Conservation (phyloP, 805 yeast species). For the Cyberlindnera mycetangii region DNA sequence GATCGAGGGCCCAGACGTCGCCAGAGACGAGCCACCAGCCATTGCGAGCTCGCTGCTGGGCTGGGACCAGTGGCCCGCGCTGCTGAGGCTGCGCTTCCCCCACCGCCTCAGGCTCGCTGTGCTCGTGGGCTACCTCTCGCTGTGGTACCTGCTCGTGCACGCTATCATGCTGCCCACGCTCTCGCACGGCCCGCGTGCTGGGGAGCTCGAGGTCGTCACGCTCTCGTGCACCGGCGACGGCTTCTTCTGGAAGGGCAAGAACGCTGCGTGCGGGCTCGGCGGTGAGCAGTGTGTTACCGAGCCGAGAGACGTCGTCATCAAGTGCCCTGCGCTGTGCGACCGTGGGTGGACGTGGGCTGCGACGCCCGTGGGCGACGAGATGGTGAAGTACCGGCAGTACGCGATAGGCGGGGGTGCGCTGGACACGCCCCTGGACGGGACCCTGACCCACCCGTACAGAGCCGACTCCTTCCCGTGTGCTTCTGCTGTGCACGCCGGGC, state of each 20-base stretch:
- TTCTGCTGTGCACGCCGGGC: slow-evolving; percentile 85
- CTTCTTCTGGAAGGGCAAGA: slow-evolving; percentile 71
- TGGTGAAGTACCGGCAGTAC: slow-evolving; percentile 67
- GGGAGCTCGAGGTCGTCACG: slow-evolving; percentile 26
- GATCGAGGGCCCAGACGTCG: slow-evolving; percentile 56
- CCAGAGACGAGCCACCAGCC: slow-evolving; percentile 47
- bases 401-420: slow-evolving; percentile 73
- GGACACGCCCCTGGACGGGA: slow-evolving; percentile 24
- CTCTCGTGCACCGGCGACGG: slow-evolving; percentile 47
- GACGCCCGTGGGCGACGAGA: slow-evolving; percentile 66
- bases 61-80: slow-evolving; percentile 44
- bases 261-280: slow-evolving; percentile 70
- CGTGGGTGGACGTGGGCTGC: slow-evolving; percentile 73
- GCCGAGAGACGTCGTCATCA: slow-evolving; percentile 47
- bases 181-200: slow-evolving; percentile 8
- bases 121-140: slow-evolving; percentile 8
- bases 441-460: slow-evolving; percentile 62
- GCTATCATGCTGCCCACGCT: slow-evolving; percentile 13
- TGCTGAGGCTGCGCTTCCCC: slow-evolving; percentile 26
- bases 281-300: slow-evolving; percentile 56
- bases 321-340: slow-evolving; percentile 90
- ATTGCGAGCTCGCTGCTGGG: slow-evolving; percentile 26
- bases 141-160: slow-evolving; percentile 16
- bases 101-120: slow-evolving; percentile 1
- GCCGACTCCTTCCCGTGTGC: slow-evolving; percentile 90